Conservation (phyloP, 352 stramenopile species). For the Phytophthora quininea region DNA sequence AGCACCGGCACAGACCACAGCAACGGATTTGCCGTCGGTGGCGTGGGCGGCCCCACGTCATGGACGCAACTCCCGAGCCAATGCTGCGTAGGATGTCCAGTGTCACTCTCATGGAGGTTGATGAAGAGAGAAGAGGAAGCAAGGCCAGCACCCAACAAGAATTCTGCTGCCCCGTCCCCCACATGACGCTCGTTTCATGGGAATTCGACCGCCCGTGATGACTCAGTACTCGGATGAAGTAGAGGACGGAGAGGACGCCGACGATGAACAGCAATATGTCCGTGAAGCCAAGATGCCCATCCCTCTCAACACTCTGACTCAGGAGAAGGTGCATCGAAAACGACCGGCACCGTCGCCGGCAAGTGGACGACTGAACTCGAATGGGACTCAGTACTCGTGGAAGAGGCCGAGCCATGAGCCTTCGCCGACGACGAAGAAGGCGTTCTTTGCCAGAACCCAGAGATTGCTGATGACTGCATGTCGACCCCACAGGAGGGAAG, state of each 20-base stretch:
- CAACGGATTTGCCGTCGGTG: conserved; percentile 4
- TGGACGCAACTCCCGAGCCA: conserved; percentile 27
- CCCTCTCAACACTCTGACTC: conserved; percentile 54
- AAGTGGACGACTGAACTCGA: conserved; percentile 25
- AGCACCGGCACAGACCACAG: conserved; percentile 39
- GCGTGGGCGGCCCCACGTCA: background rate
- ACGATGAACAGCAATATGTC: conserved; percentile 34
- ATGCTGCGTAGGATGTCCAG: conserved; percentile 56
- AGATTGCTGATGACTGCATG: conserved; percentile 9
- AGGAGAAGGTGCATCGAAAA: conserved; percentile 49
- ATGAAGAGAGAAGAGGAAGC: background rate
- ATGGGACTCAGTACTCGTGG: conserved; percentile 39
- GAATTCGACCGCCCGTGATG: conserved; percentile 10
- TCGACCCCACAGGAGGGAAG: conserved; percentile 25
- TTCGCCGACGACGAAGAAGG: conserved; percentile 19
- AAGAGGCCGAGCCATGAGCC: conserved; percentile 35
- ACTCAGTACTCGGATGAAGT: conserved; percentile 19
- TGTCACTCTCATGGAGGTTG: conserved; percentile 46
- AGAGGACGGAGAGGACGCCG: conserved; percentile 28
- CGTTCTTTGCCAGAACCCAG: background rate
- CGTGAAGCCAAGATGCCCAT: conserved; percentile 32
- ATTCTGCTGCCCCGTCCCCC: conserved; percentile 3
- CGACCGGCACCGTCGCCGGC: conserved; percentile 46
- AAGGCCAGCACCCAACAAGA: conserved; percentile 2
- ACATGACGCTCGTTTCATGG: conserved; percentile 21